Evolutionary conservation across 257 asterid genomes (phyloP).

Genomic region (Primulina tabacum): DNA sequence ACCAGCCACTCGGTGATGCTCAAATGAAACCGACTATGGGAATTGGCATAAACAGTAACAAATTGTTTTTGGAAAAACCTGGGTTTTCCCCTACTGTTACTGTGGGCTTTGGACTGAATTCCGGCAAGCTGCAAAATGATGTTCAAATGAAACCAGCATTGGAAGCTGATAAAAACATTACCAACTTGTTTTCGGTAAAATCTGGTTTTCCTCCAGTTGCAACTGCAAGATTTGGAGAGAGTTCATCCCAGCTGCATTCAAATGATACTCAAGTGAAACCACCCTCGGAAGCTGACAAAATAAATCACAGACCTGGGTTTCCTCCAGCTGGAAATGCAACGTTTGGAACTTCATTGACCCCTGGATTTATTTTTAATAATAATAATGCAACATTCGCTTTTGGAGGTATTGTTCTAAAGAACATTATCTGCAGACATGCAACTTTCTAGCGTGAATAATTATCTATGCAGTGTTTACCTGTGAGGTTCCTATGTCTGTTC

Average conservation of each 20-base stretch:
- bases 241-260: neutral
- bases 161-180: neutral
- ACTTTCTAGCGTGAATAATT: neutral
- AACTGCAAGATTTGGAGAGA: neutral
- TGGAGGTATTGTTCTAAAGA: conserved; percentile 42
- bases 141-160: neutral
- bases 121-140: neutral
- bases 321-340: conserved; percentile 39
- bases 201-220: neutral
- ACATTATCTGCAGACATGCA: conserved; percentile 11
- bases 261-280: neutral
- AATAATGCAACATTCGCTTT: conserved; percentile 41
- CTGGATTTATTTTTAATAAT: conserved; percentile 37
- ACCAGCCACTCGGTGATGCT: conserved; percentile 31
- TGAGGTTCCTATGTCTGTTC: neutral
- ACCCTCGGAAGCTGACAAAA: neutral
- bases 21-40: conserved; percentile 32
- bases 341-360: conserved; percentile 43
- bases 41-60: conserved; percentile 27
- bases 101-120: neutral
- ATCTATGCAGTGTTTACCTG: neutral
- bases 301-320: conserved; percentile 28
- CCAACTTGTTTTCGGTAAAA: neutral
- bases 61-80: conserved; percentile 25
- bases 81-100: conserved; percentile 3